Base-by-base conservation (phyloP, 73 alveolate species). In the Tetrahymena malaccensis region DNA sequence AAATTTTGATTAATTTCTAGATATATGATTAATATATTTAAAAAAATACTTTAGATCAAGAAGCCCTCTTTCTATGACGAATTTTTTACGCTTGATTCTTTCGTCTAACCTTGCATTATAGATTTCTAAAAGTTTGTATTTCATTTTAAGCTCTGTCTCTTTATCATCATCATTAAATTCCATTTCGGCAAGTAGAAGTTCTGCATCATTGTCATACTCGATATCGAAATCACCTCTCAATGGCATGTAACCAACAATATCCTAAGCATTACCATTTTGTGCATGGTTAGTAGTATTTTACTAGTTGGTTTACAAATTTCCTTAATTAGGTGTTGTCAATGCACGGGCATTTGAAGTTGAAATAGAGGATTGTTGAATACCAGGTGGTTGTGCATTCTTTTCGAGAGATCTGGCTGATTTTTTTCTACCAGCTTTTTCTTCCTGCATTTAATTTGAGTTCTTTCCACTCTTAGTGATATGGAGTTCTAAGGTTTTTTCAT, bases 161-260 rank as follows among this genome's bases (percentile, higher is more conserved):
- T 98, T 98, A 57, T 99, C 99, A 93, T 99, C 99, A 95, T 98
- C 99, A 93, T 95, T 96, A 97, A 98, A 99, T 96, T 99, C 99
- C 98, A 99, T 97, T 89, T 99, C 99, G 1, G 99, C 98, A 43
- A 99, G 94, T 55, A 97, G 96, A 43, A 97, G 94, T 96, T 99
- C 99, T 33, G 99, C 99, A 94, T 99, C 99, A 96, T 97, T 96
- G 94, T 98, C 99, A 96, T 98, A 99, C 95, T 99, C 99, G 13
- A 97, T 95, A 57, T 99, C 99, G 93, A 99, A 99, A 94, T 99
- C 99, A 27, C 99, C 98, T 97, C 99, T 96, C 94, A 98, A 98
- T 33, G 99, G 99, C 98, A 99, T 95, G 97, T 97, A 99, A 15
- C 99, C 99, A 56, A 99, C 99, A 84, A 98, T 96, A 94, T 98